Evolutionary conservation across 2,329 filamentous ascomycete species (phyloP), one percentile per base, ranked within the genome.

Genomic region (Xylaria sp.): DNA sequence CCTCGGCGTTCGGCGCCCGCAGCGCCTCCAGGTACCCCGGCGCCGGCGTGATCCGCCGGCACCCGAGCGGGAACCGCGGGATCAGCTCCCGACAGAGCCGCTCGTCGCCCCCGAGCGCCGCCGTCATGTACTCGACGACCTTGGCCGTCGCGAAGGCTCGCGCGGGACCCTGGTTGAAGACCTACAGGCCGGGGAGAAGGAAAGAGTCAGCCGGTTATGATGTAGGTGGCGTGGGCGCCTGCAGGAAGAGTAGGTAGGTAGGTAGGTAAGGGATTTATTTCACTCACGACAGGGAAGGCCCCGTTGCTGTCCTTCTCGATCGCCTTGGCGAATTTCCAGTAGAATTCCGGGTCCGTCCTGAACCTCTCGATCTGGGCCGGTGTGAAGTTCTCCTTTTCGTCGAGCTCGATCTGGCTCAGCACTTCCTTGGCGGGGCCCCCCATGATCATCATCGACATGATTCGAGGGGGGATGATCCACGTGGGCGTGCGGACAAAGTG

Each of bases 21-120:
- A 82, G 52, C 0, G 76, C 71, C 48, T 77, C 73, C 2, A 83
- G 71, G 52, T 83, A 83, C 0, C 74, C 72, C 2, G 77, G 75
- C 0, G 76, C 79, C 0, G 79, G 81, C 0, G 79, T 83, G 61
- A 81, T 73, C 39, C 79, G 71, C 51, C 76, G 72, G 58, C 74
- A 79, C 0, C 79, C 79, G 0, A 82, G 67, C 1, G 77, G 73
- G 20, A 74, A 81, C 18, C 74, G 67, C 0, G 81, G 81, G 40
- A 83, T 81, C 13, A 84, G 65, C 19, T 74, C 72, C 50, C 77
- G 72, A 68, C 78, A 79, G 8, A 84, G 78, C 48, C 67, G 66
- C 57, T 78, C 71, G 60, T 84, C 74, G 2, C 76, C 72, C n/a
- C 72, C 72, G 7, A 82, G 72, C 59, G 74, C 72, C 16, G 71